phyloP scores from a whole-genome alignment of 2,329 filamentous ascomycete genomes.

The Aspergillus ochraceoroseus region DNA sequence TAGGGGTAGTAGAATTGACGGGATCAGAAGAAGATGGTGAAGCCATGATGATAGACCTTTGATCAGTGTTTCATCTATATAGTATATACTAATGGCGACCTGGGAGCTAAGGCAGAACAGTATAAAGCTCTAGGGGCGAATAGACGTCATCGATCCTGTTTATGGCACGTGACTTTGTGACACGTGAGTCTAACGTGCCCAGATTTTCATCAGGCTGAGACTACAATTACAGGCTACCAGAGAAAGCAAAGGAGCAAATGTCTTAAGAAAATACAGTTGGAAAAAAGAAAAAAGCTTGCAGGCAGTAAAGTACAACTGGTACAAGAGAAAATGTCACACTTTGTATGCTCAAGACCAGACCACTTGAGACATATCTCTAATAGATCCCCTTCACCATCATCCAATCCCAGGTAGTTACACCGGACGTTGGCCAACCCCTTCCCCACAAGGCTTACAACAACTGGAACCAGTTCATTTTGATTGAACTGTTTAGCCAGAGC shows the following conservation, averaged over 20 bases:
- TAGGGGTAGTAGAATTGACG: neutral
- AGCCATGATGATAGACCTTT: slow-evolving; percentile 4
- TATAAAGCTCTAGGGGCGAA: too few species aligned
- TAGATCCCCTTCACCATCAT: slow-evolving; percentile 31
- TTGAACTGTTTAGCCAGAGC: slow-evolving; percentile 32
- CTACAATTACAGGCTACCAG: too few species aligned
- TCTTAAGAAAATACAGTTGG: slow-evolving; percentile 26
- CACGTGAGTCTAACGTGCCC: neutral
- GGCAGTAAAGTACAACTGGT: slow-evolving; percentile 49
- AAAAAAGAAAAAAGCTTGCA: slow-evolving; percentile 43
- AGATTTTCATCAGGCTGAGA: too few species aligned
- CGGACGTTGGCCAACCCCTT: slow-evolving; percentile 28
- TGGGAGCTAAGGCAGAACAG: too few species aligned
- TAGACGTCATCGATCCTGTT: too few species aligned
- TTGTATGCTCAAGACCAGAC: slow-evolving; percentile 44
- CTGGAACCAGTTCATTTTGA: slow-evolving; percentile 18
- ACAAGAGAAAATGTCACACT: slow-evolving; percentile 42
- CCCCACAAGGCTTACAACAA: slow-evolving; percentile 19
- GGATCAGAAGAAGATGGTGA: slow-evolving; percentile 3
- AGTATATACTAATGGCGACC: too few species aligned
- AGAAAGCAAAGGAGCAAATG: too few species aligned
- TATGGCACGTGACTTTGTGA: too few species aligned
- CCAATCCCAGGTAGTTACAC: slow-evolving; percentile 28
- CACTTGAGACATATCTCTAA: slow-evolving; percentile 45
- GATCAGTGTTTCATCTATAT: too few species aligned